Evolutionary conservation across 176 grass and related monocot genomes (phyloP), one percentile per base, ranked within the genome.

Genomic region (Puccinellia tenuiflora): DNA sequence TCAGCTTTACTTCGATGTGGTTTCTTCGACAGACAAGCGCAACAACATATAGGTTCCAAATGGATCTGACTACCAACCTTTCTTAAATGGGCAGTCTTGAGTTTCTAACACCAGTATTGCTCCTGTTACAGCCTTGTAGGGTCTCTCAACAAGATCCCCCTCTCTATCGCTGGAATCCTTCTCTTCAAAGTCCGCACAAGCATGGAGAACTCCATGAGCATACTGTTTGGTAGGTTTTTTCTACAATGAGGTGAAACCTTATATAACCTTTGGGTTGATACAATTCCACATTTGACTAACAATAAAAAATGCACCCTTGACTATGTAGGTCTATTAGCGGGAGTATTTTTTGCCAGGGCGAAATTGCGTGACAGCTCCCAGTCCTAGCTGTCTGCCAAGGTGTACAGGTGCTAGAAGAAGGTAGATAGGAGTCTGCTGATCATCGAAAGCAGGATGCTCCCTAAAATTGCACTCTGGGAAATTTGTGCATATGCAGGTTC

Each of bases 1-100:
- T 98, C 73, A 95, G 96, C 75, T 98, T 98, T 87, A 95, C 96
- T 76, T 98, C 90, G 1, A 88, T 98, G 90, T 98, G 96, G 96
- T 98, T 98, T 91, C 96, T 98, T 91, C 92, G 85, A 73, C 96
- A 98, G 80, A 95, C 96, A 78, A 92, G 89, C 9, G 96, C 92
- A 6, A 98, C 96, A 42, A 98, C 92, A 52, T 98, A 98, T 75
- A 95, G 96, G 96, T 98, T 89, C 33, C 16, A 21, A 29, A 13
- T 76, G 42, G 47, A 66, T 78, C 73, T 47, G 3, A 76, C n/a
- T 10, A 4, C n/a, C 15, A 4, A 31, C 48, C 29, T 55, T 38
- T 76, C 18, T 40, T 26, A 54, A 70, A 68, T 22, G 24, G 8
- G 28, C 16, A 51, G 35, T 65, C 14, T 26, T 53, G 43, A 45